Evolutionary conservation across 768 basidiomycete species (phyloP).

Genomic region (Mycena polygramma): DNA sequence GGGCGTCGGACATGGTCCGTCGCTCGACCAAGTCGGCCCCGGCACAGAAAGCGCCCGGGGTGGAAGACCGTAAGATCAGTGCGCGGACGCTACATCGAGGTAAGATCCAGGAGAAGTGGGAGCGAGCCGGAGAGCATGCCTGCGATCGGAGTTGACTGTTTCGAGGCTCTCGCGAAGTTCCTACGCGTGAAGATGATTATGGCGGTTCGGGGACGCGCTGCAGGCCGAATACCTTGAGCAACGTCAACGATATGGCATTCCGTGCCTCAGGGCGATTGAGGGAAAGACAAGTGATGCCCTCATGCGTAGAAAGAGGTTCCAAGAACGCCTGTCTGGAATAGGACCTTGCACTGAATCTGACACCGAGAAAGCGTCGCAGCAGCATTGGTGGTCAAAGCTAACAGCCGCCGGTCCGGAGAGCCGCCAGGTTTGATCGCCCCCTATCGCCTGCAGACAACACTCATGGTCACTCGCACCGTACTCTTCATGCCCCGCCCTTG

Average conservation of each 20-base stretch:
- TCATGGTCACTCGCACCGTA: no score
- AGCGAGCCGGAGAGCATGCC: conserved; percentile 52
- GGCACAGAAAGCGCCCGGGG: conserved; percentile 87
- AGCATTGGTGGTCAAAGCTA: neutral
- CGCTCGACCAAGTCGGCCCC: conserved; percentile 92
- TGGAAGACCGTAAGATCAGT: conserved; percentile 86
- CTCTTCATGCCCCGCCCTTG: no score
- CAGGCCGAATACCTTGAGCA: conserved; percentile 67
- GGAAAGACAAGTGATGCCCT: conserved; percentile 80
- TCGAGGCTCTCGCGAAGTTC: conserved; percentile 81
- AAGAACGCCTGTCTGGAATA: conserved; percentile 57
- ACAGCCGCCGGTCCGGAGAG: no score
- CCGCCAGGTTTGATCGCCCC: no score
- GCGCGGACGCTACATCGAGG: conserved; percentile 70
- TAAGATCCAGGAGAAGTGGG: conserved; percentile 22
- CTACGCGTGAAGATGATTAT: conserved; percentile 51
- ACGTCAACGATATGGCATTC: conserved; percentile 86
- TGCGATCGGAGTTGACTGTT: conserved; percentile 73
- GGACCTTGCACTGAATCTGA: conserved; percentile 15
- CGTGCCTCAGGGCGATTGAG: conserved; percentile 86
- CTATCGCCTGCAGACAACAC: no score
- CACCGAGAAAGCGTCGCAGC: conserved; percentile 11
- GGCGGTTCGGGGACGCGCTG: conserved; percentile 18
- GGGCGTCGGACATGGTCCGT: conserved; percentile 80
- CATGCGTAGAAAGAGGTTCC: conserved; percentile 64